A percentile compares a stretch with the other conserved stretches of the same genome.
Evolutionary conservation across 1,139 yeast species (phyloP).

Genomic region (Kodamaea suecica): DNA sequence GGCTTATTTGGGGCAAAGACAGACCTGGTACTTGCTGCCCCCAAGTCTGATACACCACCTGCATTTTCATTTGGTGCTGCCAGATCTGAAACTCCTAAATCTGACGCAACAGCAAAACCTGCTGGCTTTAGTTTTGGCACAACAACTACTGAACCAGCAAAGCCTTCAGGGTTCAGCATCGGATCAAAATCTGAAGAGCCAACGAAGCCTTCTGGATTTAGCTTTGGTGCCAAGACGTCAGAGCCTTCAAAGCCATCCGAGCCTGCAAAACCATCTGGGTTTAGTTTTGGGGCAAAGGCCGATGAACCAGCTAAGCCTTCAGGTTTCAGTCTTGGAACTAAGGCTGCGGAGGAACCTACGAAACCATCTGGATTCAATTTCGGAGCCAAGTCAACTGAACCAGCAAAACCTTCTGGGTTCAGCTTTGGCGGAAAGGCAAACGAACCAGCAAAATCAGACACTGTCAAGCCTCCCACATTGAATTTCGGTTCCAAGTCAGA

Average conservation of each 20-base stretch:
- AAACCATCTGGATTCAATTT: slow-evolving; percentile 19
- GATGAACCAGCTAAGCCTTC: slow-evolving; percentile 10
- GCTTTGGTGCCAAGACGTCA: slow-evolving; percentile 5
- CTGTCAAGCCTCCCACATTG: slow-evolving; percentile 17
- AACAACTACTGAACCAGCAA: slow-evolving; percentile 7
- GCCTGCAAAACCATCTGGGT: slow-evolving; percentile 7
- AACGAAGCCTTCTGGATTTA: slow-evolving; percentile 8
- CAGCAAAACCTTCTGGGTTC: slow-evolving; percentile 16
- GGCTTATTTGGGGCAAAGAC: slow-evolving; percentile 16
- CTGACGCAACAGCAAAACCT: slow-evolving; percentile 13
- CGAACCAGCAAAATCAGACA: slow-evolving; percentile 15
- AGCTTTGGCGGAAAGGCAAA: slow-evolving; percentile 15
- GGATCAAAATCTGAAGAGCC: background rate
- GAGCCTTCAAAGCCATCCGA: background rate
- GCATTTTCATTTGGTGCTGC: background rate
- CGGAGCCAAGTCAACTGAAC: slow-evolving; percentile 16
- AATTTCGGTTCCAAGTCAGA: slow-evolving; percentile 13
- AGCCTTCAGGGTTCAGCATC: too few relatives aligned
- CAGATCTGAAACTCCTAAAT: slow-evolving; percentile 17
- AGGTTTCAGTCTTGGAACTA: background rate
- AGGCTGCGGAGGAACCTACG: slow-evolving; percentile 1
- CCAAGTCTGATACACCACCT: slow-evolving; percentile 7
- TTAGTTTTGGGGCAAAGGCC: slow-evolving; percentile 13
- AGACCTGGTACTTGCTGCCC: slow-evolving; percentile 15
- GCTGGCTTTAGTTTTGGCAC: slow-evolving; percentile 17